Evolutionary conservation across 176 grass and related monocot species (phyloP).

Genomic region (Oryza officinalis): DNA sequence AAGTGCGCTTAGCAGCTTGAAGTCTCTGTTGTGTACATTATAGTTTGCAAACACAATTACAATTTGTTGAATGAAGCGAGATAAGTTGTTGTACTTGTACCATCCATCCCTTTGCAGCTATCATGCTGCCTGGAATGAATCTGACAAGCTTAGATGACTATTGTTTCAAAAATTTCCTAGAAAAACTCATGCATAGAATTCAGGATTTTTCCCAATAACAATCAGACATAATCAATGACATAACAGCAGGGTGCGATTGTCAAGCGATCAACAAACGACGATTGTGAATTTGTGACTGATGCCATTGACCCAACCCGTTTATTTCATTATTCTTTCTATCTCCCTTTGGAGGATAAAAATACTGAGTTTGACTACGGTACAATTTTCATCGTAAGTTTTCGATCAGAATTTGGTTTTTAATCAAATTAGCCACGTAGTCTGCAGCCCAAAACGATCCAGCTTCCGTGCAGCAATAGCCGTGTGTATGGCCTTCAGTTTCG

Average conservation of each 20-base stretch:
- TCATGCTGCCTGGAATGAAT: neutral
- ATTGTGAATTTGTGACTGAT: neutral
- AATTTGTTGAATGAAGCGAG: constrained; percentile 11
- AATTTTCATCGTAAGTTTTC: constrained; percentile 9
- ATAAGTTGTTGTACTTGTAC: constrained; percentile 14
- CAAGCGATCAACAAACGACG: neutral
- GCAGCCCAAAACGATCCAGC: constrained; percentile 75
- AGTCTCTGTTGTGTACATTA: neutral
- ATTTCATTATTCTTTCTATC: neutral
- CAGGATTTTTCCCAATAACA: too few relatives aligned
- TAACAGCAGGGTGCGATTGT: neutral
- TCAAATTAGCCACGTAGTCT: constrained; percentile 41
- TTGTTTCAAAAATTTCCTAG: too few relatives aligned
- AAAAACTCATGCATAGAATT: too few relatives aligned
- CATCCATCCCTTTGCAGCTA: neutral
- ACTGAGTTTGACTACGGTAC: neutral
- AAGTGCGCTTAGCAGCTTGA: neutral
- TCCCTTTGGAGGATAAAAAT: neutral
- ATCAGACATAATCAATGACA: too few relatives aligned
- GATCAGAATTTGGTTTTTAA: constrained; percentile 43
- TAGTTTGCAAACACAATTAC: constrained; percentile 16
- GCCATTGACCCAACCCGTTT: neutral
- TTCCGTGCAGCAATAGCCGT: constrained; percentile 75
- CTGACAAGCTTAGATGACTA: neutral
- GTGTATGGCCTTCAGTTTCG: constrained; percentile 83